Base-by-base conservation (phyloP, 129 eudicot species). In the Sambucus nigra region DNA sequence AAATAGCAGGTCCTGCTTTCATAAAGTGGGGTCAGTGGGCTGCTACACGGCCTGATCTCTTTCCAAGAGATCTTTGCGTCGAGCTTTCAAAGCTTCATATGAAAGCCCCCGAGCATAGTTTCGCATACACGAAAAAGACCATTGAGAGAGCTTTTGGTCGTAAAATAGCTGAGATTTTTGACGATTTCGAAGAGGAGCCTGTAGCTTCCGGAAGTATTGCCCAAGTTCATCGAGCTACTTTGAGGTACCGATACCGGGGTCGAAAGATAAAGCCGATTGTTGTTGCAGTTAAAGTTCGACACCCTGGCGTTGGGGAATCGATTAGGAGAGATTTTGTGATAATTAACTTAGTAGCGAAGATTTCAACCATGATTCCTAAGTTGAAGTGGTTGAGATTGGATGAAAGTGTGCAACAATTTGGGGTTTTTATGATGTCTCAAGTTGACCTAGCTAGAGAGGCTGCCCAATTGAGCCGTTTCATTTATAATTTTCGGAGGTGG, bases 11-110 rank as follows among this genome's bases (percentile, higher is more conserved):
- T 31, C 98, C 98, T 1, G 95, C 98, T 19, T 91, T 91, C 52
- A 91, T 91, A 55, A 91, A 85, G 60, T 91, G 98, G 98, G 98
- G 98, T 40, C 95, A 91, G 29, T 91, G 98, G 98, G 98, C 95
- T 13, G 95, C 98, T 55, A 81, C 95, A 27, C 73, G 98, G 15
- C 95, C 98, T 0, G 95, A 91, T 79, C 84, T 91, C 21, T 91
- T 91, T 22, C 95, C 98, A 11, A 64, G 69, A 21, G 98, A 91
- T 51, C 67, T 91, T 40, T 91, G 98, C 65, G 57, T 70, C 23
- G 98, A 91, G 68, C 80, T 91, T 48, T 69, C 95, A 10, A 79
- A 82, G 73, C 95, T 91, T 68, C 98, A 91, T 59, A 62, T 78
- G 0, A 76, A 82, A 70, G 95, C 98, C 14, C 98, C 98, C 7